Evolutionary conservation across 805 yeast genomes (phyloP).

Genomic region (Candida michaelii): DNA sequence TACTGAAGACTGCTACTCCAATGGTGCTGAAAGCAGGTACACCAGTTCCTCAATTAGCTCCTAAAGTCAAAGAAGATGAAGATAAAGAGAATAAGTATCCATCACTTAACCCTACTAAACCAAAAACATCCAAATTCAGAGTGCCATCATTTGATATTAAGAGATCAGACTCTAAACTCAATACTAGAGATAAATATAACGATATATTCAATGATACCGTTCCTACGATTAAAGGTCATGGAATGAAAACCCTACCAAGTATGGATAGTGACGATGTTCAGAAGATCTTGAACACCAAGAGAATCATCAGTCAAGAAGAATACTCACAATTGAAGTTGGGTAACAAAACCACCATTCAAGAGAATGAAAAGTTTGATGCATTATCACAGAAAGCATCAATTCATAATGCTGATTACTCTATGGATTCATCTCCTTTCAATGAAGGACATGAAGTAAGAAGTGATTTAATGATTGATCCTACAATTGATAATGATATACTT

Average conservation of each 20-base stretch:
- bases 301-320: constrained; percentile 41
- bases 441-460: not conserved
- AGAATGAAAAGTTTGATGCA: constrained; percentile 25
- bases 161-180: constrained; percentile 31
- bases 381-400: constrained; percentile 35
- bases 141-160: constrained; percentile 46
- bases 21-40: not conserved
- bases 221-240: constrained; percentile 39
- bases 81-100: constrained; percentile 5
- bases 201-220: constrained; percentile 24
- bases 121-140: constrained; percentile 31
- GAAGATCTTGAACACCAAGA: constrained; percentile 37
- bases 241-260: constrained; percentile 50
- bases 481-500: constrained; percentile 17
- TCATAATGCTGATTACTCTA: constrained; percentile 23
- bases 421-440: constrained; percentile 10
- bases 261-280: constrained; percentile 48
- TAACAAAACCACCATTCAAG: constrained; percentile 26
- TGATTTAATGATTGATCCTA: constrained; percentile 4
- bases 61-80: constrained; percentile 3
- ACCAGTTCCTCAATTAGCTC: no score
- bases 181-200: constrained; percentile 38
- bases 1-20: not conserved
- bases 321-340: constrained; percentile 35
- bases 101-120: constrained; percentile 3